Evolutionary conservation across 2,329 filamentous ascomycete genomes (phyloP).

Genomic region (Thielaviopsis cerberus): DNA sequence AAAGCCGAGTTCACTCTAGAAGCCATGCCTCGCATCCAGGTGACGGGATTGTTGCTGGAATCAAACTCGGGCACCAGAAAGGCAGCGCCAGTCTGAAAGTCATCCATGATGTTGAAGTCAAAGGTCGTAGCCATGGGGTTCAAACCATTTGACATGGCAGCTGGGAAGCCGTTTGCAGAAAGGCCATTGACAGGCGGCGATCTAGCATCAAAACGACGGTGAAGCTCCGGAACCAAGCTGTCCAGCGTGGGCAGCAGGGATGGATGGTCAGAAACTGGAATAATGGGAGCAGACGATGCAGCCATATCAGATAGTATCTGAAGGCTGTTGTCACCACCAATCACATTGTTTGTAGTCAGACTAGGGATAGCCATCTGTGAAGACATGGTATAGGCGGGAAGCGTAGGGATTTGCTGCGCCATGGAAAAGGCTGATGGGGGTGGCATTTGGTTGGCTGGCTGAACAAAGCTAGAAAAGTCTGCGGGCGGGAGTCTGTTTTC

Average conservation of each 20-base stretch:
- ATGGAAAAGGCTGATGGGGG: background rate
- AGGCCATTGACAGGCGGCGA: background rate
- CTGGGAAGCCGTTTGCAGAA: background rate
- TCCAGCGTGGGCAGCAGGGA: constrained; percentile 2
- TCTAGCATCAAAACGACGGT: background rate
- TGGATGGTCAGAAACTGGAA: constrained; percentile 1
- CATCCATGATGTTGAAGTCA: constrained; percentile 4
- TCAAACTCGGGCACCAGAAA: constrained; percentile 4
- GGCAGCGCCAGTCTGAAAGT: background rate
- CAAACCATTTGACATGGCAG: background rate
- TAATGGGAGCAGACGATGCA: constrained; percentile 1
- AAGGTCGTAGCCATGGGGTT: constrained; percentile 18
- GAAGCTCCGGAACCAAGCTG: background rate
- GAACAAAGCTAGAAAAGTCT: background rate
- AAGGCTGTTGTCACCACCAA: constrained; percentile 2
- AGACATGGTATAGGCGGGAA: constrained; percentile 5
- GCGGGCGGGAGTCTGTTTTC: background rate
- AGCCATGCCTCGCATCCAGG: constrained; percentile 12
- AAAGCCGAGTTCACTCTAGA: constrained; percentile 34
- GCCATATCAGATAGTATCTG: constrained; percentile 7
- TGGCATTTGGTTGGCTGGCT: background rate
- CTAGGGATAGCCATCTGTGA: constrained; percentile 1
- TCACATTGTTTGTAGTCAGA: background rate
- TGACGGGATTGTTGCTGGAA: constrained; percentile 6
- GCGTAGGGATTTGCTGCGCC: background rate